Conservation (phyloP, 805 yeast genomes). For the Kodamaea neixiangensis region DNA sequence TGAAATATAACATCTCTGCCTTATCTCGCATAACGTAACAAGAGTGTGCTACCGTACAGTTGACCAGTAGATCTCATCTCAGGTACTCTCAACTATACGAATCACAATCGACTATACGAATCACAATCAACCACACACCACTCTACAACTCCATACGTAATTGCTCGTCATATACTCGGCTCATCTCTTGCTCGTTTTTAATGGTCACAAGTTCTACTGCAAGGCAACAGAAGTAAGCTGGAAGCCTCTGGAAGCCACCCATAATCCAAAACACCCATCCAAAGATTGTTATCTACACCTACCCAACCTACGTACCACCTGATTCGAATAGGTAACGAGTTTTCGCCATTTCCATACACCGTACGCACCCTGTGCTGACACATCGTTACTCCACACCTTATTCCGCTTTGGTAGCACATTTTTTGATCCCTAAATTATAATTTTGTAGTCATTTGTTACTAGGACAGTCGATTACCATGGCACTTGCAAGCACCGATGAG, state of each 20-base stretch:
- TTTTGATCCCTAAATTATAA: not conserved
- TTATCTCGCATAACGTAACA: too few relatives aligned
- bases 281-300: not conserved
- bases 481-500: constrained; percentile 8
- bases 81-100: too few relatives aligned
- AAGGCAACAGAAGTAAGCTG: not conserved
- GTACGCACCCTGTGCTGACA: not conserved
- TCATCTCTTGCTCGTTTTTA: not conserved
- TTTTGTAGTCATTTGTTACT: not conserved
- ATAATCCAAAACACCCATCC: not conserved
- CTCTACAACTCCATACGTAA: too few relatives aligned
- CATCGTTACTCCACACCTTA: not conserved
- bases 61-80: too few relatives aligned
- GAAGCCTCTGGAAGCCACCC: not conserved
- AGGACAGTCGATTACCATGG: constrained; percentile 2
- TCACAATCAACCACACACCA: too few relatives aligned
- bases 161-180: too few relatives aligned
- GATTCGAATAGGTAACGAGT: not conserved
- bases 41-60: too few relatives aligned
- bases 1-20: too few relatives aligned
- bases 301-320: not conserved
- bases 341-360: not conserved
- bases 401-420: not conserved
- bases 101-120: too few relatives aligned
- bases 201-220: not conserved